Evolutionary conservation across 2,329 filamentous ascomycete species (phyloP).

Genomic region (Cladorrhinum sp.): DNA sequence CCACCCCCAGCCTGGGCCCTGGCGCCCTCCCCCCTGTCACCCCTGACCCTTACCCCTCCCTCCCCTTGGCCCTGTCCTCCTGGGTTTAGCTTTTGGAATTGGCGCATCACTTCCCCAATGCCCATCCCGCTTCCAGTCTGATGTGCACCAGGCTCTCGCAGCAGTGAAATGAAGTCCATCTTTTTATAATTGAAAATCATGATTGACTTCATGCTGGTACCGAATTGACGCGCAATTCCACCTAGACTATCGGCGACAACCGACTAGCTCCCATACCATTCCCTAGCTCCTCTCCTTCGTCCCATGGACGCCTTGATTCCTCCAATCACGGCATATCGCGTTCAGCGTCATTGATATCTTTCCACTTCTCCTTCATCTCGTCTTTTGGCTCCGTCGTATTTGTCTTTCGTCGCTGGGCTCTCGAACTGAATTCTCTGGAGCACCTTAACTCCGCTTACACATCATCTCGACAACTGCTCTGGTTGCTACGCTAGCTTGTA

Average conservation of each 20-base stretch:
- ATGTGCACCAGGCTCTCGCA: slow-evolving; percentile 1
- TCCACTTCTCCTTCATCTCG: background rate
- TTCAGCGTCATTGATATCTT: background rate
- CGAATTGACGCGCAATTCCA: background rate
- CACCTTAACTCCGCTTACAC: background rate
- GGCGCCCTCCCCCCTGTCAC: background rate
- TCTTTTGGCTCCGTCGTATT: background rate
- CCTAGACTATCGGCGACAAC: background rate
- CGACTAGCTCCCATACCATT: background rate
- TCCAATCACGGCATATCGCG: background rate
- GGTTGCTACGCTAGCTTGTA: background rate
- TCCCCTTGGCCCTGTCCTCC: background rate
- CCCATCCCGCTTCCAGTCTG: background rate
- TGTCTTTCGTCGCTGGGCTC: background rate
- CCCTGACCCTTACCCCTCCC: slow-evolving; percentile 1
- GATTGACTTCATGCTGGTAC: slow-evolving; percentile 14
- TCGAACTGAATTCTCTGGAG: too few relatives aligned
- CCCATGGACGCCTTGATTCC: background rate
- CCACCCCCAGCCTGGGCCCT: background rate
- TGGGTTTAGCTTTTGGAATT: slow-evolving; percentile 10
- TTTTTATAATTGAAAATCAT: background rate
- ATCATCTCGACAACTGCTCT: background rate
- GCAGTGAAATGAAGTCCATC: slow-evolving; percentile 17
- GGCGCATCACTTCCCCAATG: slow-evolving; percentile 1
- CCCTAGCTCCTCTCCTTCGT: background rate